These are phyloP conservation scores for Wilhelminamyces savonicus DNA, from an alignment of 805 yeast species.

Conservation along the genomic window DNA sequence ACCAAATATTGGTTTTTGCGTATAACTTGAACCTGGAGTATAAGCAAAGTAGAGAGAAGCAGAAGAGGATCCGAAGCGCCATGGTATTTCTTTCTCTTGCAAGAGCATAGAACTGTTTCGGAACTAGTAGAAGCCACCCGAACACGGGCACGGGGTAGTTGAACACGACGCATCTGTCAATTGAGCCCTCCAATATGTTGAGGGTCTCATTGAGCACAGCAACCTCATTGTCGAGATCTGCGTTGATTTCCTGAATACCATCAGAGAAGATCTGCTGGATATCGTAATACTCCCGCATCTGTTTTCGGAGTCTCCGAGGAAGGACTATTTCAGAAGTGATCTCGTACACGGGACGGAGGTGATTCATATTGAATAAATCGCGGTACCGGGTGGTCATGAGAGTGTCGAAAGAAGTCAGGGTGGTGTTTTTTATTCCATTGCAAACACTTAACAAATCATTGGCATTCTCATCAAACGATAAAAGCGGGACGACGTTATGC, in stretches of 20 bases:
- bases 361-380: neutral
- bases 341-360: neutral
- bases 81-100: slow-evolving; percentile 14
- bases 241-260: neutral
- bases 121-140: slow-evolving; percentile 17
- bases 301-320: neutral
- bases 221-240: neutral
- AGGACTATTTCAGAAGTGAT: neutral
- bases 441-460: slow-evolving; percentile 17
- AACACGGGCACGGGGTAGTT: slow-evolving; percentile 27
- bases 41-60: slow-evolving; percentile 12
- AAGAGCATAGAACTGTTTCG: slow-evolving; percentile 10
- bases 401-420: slow-evolving; percentile 5
- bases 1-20: slow-evolving; percentile 20
- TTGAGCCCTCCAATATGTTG: slow-evolving; percentile 7
- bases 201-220: slow-evolving; percentile 4
- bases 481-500: slow-evolving; percentile 20
- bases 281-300: too few relatives aligned
- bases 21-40: slow-evolving; percentile 16
- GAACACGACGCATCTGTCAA: slow-evolving; percentile 6
- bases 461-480: slow-evolving; percentile 12
- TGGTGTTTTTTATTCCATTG: slow-evolving; percentile 8
- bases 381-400: slow-evolving; percentile 1
- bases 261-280: neutral
- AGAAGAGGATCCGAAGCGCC: slow-evolving; percentile 20